Percentiles rank a stretch among this genome's conserved stretches.
phyloP scores from a whole-genome alignment of 148 eudicot species.

The Arctostaphylos glauca region DNA sequence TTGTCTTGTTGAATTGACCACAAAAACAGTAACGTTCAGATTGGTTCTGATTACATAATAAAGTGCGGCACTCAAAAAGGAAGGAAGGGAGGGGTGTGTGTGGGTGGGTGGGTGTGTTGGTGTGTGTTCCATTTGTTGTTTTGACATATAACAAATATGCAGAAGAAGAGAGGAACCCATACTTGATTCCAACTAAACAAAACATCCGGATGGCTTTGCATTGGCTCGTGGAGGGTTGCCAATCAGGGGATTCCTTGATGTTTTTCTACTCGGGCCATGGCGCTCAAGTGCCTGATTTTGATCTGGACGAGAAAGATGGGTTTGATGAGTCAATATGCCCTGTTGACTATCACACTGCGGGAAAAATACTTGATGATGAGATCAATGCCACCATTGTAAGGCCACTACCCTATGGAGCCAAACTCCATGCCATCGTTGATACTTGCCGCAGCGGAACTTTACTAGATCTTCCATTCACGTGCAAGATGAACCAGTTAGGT shows the following conservation, averaged over 20 bases:
- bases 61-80: no score
- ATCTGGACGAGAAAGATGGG: conserved; percentile 42
- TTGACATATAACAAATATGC: no score
- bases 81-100: no score
- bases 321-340: conserved; percentile 40
- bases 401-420: conserved; percentile 38
- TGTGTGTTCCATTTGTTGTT: no score
- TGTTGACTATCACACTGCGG: conserved; percentile 32
- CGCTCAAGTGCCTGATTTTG: conserved; percentile 17
- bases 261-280: conserved; percentile 46
- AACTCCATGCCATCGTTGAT: conserved; percentile 43
- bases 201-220: conserved; percentile 35
- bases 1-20: no score
- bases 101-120: no score
- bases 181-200: conserved; percentile 30
- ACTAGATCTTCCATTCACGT: conserved; percentile 37
- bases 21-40: no score
- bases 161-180: conserved; percentile 31
- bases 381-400: conserved; percentile 37
- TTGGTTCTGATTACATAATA: no score
- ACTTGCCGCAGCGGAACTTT: conserved; percentile 47
- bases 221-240: conserved; percentile 43
- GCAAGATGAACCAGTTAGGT: conserved; percentile 32
- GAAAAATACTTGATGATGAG: conserved; percentile 40
- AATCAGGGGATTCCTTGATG: conserved; percentile 46